A percentile compares a stretch with the other conserved stretches of the same genome.
Evolutionary conservation across 1,284 basidiomycete species (phyloP).

Genomic region (Naganishia albida): DNA sequence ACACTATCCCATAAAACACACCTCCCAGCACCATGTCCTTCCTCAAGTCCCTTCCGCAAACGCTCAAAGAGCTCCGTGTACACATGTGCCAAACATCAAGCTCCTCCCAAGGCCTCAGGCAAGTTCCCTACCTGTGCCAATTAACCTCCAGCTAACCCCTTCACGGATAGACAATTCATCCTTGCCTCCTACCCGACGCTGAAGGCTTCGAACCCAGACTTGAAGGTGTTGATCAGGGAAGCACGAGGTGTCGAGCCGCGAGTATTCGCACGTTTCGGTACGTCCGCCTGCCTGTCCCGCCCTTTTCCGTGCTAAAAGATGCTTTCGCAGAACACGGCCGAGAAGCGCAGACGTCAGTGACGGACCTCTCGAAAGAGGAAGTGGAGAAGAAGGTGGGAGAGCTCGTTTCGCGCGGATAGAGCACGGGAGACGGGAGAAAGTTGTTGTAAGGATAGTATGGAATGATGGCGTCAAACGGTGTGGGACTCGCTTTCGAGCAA

Average conservation of each 20-base stretch:
- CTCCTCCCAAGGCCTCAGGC: constrained; percentile 30
- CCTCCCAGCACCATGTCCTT: constrained; percentile 61
- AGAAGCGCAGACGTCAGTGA: constrained; percentile 47
- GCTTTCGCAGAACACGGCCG: constrained; percentile 47
- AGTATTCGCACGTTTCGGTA: constrained; percentile 88
- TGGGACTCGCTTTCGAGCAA: too few relatives aligned
- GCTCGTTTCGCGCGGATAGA: constrained; percentile 38
- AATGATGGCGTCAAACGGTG: constrained; percentile 1
- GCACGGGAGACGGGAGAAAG: not conserved
- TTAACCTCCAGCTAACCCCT: constrained; percentile 4
- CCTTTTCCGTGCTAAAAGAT: not conserved
- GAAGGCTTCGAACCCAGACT: constrained; percentile 84
- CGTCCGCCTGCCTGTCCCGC: constrained; percentile 51
- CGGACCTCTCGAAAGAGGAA: constrained; percentile 49
- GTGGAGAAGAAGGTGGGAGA: constrained; percentile 45
- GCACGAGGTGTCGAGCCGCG: constrained; percentile 84
- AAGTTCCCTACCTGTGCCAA: constrained; percentile 9
- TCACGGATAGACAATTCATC: constrained; percentile 71
- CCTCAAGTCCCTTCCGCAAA: constrained; percentile 74
- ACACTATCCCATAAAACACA: not conserved
- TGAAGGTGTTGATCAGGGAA: constrained; percentile 86
- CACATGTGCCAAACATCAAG: constrained; percentile 69
- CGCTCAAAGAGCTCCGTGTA: constrained; percentile 81
- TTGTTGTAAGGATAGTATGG: constrained; percentile 20
- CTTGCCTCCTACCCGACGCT: constrained; percentile 73